Conservation (phyloP, 179 eudicot species). For the Beta macrorhiza region DNA sequence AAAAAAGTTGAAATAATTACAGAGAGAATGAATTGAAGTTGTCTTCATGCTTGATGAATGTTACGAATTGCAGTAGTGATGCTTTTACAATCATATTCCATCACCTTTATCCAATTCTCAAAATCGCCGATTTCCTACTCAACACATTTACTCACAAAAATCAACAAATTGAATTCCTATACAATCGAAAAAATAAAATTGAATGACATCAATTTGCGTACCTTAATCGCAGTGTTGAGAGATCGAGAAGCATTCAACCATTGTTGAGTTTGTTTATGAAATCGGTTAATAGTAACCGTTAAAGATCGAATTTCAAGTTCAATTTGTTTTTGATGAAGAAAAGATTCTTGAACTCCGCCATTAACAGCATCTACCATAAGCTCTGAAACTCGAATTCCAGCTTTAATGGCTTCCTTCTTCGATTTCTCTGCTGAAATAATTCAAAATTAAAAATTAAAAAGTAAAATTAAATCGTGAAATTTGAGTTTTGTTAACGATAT, state of each 20-base stretch:
- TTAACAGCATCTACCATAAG: conserved; percentile 69
- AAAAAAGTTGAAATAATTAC: neutral
- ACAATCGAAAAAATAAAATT: too few relatives aligned
- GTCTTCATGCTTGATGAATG: conserved; percentile 57
- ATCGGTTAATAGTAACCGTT: conserved; percentile 48
- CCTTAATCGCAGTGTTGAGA: conserved; percentile 74
- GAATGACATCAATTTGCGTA: neutral
- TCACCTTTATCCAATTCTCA: conserved; percentile 96
- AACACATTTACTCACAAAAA: neutral
- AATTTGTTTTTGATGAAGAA: conserved; percentile 75
- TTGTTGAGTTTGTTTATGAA: conserved; percentile 70
- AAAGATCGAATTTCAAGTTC: conserved; percentile 69
- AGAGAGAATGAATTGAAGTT: conserved; percentile 1
- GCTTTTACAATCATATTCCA: conserved; percentile 82
- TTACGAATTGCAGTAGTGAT: conserved; percentile 73
- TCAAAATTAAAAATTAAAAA: too few relatives aligned
- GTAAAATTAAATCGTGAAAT: neutral
- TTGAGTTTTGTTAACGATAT: neutral
- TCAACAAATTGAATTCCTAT: neutral
- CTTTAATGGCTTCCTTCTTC: conserved; percentile 62
- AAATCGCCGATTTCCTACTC: conserved; percentile 88
- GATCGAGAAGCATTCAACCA: conserved; percentile 78
- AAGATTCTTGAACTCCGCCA: conserved; percentile 74
- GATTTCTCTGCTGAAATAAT: conserved; percentile 47
- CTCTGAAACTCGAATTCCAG: conserved; percentile 62